Evolutionary conservation across 805 yeast genomes (phyloP).

Genomic region (Brettanomyces custersianus): DNA sequence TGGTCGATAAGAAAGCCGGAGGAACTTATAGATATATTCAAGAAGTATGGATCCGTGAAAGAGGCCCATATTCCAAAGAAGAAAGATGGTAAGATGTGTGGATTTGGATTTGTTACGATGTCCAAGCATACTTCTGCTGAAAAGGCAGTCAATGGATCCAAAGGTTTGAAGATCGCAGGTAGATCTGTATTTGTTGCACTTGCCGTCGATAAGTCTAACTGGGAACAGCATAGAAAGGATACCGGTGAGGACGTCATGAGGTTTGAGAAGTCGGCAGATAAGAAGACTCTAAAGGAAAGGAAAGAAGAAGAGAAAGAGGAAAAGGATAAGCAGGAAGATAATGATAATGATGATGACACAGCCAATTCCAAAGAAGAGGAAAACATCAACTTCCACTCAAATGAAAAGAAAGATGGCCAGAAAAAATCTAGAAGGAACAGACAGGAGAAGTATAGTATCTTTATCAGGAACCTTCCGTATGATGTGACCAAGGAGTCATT

Average conservation of each 20-base stretch:
- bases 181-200: conserved; percentile 91
- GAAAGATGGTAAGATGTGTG: conserved; percentile 81
- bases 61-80: conserved; percentile 88
- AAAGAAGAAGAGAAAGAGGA: conserved; percentile 29
- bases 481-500: conserved; percentile 81
- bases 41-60: conserved; percentile 74
- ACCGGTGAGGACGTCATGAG: conserved; percentile 33
- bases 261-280: conserved; percentile 27
- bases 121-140: conserved; percentile 68
- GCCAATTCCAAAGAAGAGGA: conserved; percentile 22
- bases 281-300: conserved; percentile 21
- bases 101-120: conserved; percentile 94
- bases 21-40: conserved; percentile 59
- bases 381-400: conserved; percentile 24
- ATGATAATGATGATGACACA: conserved; percentile 20
- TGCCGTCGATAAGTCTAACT: conserved; percentile 80
- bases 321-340: conserved; percentile 24
- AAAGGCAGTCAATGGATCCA: conserved; percentile 65
- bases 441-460: conserved; percentile 65
- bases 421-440: conserved; percentile 31
- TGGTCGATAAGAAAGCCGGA: conserved; percentile 87
- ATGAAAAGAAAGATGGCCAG: conserved; percentile 25
- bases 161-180: conserved; percentile 75
- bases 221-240: conserved; percentile 46
- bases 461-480: conserved; percentile 89